These are phyloP conservation scores for Dipodascus geniculatus DNA, from an alignment of 805 yeast genomes.

Conservation along the genomic window DNA sequence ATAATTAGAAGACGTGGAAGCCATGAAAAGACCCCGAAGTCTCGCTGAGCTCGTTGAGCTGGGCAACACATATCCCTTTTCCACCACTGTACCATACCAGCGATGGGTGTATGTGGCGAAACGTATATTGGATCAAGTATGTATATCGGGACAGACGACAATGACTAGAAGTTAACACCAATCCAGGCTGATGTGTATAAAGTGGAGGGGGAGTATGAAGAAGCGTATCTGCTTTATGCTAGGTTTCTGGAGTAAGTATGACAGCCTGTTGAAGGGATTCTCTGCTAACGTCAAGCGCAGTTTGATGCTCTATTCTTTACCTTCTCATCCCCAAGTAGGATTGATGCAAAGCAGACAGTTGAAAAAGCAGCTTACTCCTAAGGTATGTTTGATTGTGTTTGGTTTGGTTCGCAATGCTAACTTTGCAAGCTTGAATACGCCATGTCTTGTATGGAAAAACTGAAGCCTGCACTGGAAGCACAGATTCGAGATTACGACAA, in stretches of 20 bases:
- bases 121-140: conserved; percentile 22
- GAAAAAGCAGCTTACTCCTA: conserved; percentile 13
- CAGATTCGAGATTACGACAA: conserved; percentile 7
- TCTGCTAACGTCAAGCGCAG: neutral
- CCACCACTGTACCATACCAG: conserved; percentile 36
- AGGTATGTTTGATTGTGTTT: conserved; percentile 10
- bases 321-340: conserved; percentile 35
- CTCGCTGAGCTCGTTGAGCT: conserved; percentile 29
- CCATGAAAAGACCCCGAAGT: conserved; percentile 11
- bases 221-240: conserved; percentile 44
- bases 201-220: conserved; percentile 32
- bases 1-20: too few species aligned
- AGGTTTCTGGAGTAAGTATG: conserved; percentile 40
- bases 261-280: neutral
- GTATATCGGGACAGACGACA: conserved; percentile 1
- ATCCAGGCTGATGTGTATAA: conserved; percentile 34
- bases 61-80: conserved; percentile 44
- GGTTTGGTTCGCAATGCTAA: too few species aligned
- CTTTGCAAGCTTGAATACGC: conserved; percentile 1
- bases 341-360: conserved; percentile 11
- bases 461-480: conserved; percentile 15
- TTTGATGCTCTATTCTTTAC: conserved; percentile 36
- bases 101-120: conserved; percentile 45
- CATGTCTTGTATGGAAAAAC: conserved; percentile 18
- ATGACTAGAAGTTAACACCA: neutral